Percentiles rank a stretch among this genome's conserved stretches.
phyloP scores from a whole-genome alignment of 148 eudicot species.

The Camellia granthamiana region DNA sequence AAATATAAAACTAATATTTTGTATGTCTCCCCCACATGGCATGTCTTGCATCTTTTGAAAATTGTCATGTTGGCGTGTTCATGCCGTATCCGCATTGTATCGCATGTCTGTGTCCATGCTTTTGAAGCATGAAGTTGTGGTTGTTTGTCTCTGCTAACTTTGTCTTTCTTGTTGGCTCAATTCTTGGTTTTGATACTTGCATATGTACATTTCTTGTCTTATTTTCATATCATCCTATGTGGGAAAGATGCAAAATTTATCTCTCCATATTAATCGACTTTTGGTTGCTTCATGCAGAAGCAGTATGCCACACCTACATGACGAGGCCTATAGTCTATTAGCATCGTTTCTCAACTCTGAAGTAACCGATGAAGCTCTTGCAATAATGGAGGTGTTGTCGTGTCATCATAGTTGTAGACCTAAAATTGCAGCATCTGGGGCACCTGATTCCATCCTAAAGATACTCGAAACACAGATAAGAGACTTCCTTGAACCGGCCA shows the following conservation, averaged over 20 bases:
- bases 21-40: no score
- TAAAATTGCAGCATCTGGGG: slow-evolving; percentile 45
- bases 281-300: slow-evolving; percentile 36
- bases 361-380: slow-evolving; percentile 49
- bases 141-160: not conserved
- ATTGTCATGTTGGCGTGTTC: no score
- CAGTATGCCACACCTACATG: slow-evolving; percentile 30
- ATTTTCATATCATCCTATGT: not conserved
- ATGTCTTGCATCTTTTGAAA: no score
- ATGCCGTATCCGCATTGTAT: no score
- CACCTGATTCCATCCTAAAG: slow-evolving; percentile 35
- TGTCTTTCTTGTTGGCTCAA: not conserved
- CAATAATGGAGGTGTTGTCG: slow-evolving; percentile 51
- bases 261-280: slow-evolving; percentile 6
- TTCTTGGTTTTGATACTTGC: not conserved
- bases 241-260: not conserved
- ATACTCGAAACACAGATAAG: slow-evolving; percentile 40
- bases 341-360: slow-evolving; percentile 54
- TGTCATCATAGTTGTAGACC: slow-evolving; percentile 22
- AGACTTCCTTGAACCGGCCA: slow-evolving; percentile 43
- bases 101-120: no score
- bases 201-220: not conserved
- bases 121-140: not conserved
- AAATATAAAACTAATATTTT: no score
- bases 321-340: slow-evolving; percentile 47